Percentiles rank a stretch among this genome's conserved stretches.
Evolutionary conservation across 208 protist genomes (phyloP).

Genomic region (Lotmaria passim): DNA sequence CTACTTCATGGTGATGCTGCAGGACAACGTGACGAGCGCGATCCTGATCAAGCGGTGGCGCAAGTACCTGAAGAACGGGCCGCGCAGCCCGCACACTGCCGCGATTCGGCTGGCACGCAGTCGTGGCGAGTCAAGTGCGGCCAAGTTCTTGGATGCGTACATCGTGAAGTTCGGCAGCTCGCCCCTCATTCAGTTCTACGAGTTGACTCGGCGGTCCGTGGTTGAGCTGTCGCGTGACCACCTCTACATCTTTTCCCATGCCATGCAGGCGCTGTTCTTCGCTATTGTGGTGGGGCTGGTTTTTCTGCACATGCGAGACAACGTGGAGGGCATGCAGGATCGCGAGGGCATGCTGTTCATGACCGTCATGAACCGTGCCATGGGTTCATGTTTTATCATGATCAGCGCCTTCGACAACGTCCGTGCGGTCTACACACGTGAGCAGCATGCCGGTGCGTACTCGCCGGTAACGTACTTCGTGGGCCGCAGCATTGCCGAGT

Average conservation of each 20-base stretch:
- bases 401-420: slow-evolving; percentile 52
- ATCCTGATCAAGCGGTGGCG: slow-evolving; percentile 76
- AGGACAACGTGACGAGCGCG: slow-evolving; percentile 57
- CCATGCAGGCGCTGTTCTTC: slow-evolving; percentile 66
- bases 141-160: slow-evolving; percentile 53
- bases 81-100: slow-evolving; percentile 56
- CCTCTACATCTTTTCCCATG: slow-evolving; percentile 50
- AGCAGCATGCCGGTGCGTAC: slow-evolving; percentile 75
- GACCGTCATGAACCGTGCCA: slow-evolving; percentile 55
- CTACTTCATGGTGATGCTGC: slow-evolving; percentile 86
- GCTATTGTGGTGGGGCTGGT: slow-evolving; percentile 67
- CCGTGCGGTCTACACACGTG: slow-evolving; percentile 61
- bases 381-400: slow-evolving; percentile 60
- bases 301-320: slow-evolving; percentile 56
- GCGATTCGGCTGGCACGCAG: slow-evolving; percentile 46
- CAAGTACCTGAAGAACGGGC: slow-evolving; percentile 56
- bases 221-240: slow-evolving; percentile 47
- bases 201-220: slow-evolving; percentile 47
- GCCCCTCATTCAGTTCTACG: slow-evolving; percentile 52
- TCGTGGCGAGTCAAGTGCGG: slow-evolving; percentile 40
- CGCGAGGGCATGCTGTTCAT: slow-evolving; percentile 72
- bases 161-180: slow-evolving; percentile 51
- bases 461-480: slow-evolving; percentile 63
- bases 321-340: slow-evolving; percentile 61
- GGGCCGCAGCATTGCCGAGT: slow-evolving; percentile 44